Evolutionary conservation across 1,284 basidiomycete genomes (phyloP), one percentile per base, ranked within the genome.

Genomic region (Rhodofomes roseus): DNA sequence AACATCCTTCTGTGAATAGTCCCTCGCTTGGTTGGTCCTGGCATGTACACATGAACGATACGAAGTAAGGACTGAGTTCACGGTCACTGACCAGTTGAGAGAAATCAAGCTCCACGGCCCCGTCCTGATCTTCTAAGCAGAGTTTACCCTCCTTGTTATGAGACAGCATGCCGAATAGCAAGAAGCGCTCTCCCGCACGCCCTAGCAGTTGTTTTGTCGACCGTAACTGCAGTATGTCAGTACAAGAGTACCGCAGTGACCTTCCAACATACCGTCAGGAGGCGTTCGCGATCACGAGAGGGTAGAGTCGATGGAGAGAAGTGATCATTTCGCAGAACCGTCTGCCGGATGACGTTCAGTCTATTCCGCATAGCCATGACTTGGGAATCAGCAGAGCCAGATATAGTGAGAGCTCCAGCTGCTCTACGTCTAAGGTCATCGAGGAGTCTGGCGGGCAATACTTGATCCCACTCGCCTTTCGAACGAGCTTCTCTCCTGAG

Each of bases 191-290:
- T 8, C 93, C 92, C 23, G 92, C 87, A 57, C 97, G 83, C 7
- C 97, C 97, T 1, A 99, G 82, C 9, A 99, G 80, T 70, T 99
- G 96, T 73, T 98, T 97, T 5, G 95, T 99, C 2, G 96, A 96
- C 65, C 91, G 95, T 23, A 99, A 79, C 93, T 96, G 66, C 51
- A 59, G 59, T 56, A 61, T 56, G 55, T 34, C 18, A 56, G 56
- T 59, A 54, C 36, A 23, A 12, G 2, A 20, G 1, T 9, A 36
- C 9, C 9, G 20, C 0, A 31, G 3, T 36, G 8, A 4, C 43
- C 51, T 20, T 22, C 3, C 46, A 46, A 68, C 84, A 63, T 67
- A 92, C 92, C 64, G 95, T 96, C 53, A 97, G 85, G 57, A 96
- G 87, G 60, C 86, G 86, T 60, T 90, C 86, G 54, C 93, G 79